Conservation (phyloP, 371 early-diverging fungal species). For the Actinomortierella wolfii region DNA sequence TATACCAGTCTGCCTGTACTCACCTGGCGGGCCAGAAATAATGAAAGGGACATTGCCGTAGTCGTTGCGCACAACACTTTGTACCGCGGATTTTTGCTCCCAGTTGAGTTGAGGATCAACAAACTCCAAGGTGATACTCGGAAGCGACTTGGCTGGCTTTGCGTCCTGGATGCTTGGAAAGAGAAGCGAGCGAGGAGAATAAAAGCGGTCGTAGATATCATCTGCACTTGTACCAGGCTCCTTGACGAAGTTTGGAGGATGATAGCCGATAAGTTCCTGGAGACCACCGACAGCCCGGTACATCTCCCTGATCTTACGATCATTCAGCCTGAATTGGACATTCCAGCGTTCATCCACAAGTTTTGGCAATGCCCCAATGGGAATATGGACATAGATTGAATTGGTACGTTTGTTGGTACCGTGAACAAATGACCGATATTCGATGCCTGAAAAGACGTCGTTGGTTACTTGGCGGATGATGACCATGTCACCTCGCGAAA, state of each 20-base stretch:
- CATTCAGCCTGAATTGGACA: slow-evolving; percentile 35
- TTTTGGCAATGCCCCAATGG: slow-evolving; percentile 32
- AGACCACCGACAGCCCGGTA: slow-evolving; percentile 40
- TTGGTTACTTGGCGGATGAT: slow-evolving; percentile 32
- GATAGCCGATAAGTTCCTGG: slow-evolving; percentile 40
- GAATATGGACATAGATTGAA: slow-evolving; percentile 36
- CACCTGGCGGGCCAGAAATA: slow-evolving; percentile 42
- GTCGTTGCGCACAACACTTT: slow-evolving; percentile 35
- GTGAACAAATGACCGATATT: slow-evolving; percentile 38
- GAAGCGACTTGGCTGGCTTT: slow-evolving; percentile 16
- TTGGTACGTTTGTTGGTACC: slow-evolving; percentile 41
- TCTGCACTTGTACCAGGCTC: slow-evolving; percentile 17
- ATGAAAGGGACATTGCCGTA: slow-evolving; percentile 44
- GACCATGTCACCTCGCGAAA: slow-evolving; percentile 41
- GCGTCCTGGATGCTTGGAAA: slow-evolving; percentile 44
- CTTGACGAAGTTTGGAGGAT: slow-evolving; percentile 12
- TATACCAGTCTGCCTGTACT: not conserved
- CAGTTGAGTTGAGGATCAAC: slow-evolving; percentile 35
- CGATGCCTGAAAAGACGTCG: slow-evolving; percentile 31
- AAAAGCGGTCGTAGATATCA: slow-evolving; percentile 17
- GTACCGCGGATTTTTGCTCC: slow-evolving; percentile 41
- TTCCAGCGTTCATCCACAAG: slow-evolving; percentile 37
- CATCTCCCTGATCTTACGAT: slow-evolving; percentile 32
- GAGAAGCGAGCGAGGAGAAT: slow-evolving; percentile 30
- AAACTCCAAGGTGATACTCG: slow-evolving; percentile 34